Base-by-base conservation (phyloP, 345 rosid genomes). In the Boechera stricta region DNA sequence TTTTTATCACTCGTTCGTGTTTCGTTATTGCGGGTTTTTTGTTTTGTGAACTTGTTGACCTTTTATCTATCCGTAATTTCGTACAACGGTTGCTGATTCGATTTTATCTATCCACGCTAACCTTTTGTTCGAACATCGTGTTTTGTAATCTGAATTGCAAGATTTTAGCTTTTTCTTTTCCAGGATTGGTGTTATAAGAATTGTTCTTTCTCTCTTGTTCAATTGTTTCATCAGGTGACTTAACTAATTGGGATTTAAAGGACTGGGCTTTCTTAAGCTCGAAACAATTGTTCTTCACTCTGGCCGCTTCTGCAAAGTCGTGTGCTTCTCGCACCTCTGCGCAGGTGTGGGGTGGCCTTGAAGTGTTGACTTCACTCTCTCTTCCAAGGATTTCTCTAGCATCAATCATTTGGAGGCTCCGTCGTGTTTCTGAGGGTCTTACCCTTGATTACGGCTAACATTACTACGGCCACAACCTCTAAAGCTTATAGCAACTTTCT, bases 391-490 rank as follows among this genome's bases (percentile, higher is more conserved):
- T 92, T 84, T 87, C 98, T 33, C 86, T 85, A 72, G 92, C 98
- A 13, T 91, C 94, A 21, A 80, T 87, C 82, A 78, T 92, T 76
- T 96, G 98, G 99, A 91, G 96, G 72, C 74, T 96, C 67, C 87
- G 93, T 74, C 97, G 98, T 81, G 86, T 88, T 73, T 96, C 91
- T 2, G 89, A 83, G 87, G 97, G 98, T 59, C 76, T 91, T 68
- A 87, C 91, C 1, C 93, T 91, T 80, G 98, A 96, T 89, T 96
- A 93, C 75, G 99, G 99, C 96, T 96, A 93, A 93, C 80, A 73
- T 73, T 60, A 24, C 1, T 68, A 71, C 11, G 21, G 28, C 67
- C 80, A 67, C 72, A 78, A 47, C 81, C 70, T 45, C 13, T 0
- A 55, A 63, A 84, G 65, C 71, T 86, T 71, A 67, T 58, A 67